Evolutionary conservation across 1,139 yeast species (phyloP).

Genomic region (Protomyces gravidus): DNA sequence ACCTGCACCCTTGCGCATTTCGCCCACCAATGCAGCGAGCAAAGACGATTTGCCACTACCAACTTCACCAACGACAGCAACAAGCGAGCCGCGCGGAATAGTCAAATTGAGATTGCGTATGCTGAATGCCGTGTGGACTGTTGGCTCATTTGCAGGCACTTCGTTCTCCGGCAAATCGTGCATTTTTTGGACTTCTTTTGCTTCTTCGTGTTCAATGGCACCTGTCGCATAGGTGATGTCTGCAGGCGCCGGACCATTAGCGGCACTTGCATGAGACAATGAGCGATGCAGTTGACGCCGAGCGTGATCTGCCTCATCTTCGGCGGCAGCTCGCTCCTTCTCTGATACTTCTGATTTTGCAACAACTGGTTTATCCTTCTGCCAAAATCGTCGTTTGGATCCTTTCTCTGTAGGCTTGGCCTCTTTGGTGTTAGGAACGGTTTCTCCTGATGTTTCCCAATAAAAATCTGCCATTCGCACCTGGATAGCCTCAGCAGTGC

Average conservation of each 20-base stretch:
- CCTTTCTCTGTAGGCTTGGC: constrained; percentile 39
- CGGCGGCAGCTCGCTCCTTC: constrained; percentile 31
- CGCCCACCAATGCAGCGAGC: constrained; percentile 58
- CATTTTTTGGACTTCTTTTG: background rate
- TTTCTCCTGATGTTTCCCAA: constrained; percentile 52
- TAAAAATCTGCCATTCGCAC: constrained; percentile 56
- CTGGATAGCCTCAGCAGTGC: constrained; percentile 47
- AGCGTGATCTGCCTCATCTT: constrained; percentile 36
- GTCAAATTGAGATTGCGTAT: constrained; percentile 47
- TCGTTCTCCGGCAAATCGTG: background rate
- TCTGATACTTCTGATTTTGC: constrained; percentile 31
- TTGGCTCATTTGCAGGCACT: background rate
- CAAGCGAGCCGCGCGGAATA: constrained; percentile 55
- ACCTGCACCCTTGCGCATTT: constrained; percentile 54
- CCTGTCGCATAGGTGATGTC: background rate
- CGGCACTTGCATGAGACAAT: background rate
- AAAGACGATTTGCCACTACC: constrained; percentile 70
- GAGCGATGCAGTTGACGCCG: background rate
- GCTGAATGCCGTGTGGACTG: constrained; percentile 39
- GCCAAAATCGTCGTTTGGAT: constrained; percentile 3
- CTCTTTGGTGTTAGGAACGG: constrained; percentile 31
- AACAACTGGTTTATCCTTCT: background rate
- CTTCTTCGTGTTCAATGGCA: background rate
- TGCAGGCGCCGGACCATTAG: background rate
- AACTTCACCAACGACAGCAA: constrained; percentile 65